phyloP scores from a whole-genome alignment of 495 filamentous ascomycete genomes.

The Hypoxylon fragiforme region DNA sequence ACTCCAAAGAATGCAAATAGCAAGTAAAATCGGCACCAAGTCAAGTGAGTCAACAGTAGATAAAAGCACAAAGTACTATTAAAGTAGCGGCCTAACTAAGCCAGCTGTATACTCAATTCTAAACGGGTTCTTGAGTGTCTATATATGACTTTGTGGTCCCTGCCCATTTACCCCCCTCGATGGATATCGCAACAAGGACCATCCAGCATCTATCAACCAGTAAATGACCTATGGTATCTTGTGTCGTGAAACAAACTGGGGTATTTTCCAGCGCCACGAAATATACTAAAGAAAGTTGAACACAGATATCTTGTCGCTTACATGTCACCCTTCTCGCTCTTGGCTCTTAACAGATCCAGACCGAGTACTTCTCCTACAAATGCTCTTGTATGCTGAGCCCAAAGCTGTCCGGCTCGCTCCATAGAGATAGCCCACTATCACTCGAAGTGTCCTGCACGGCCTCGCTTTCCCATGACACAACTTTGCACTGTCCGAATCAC shows the following conservation, averaged over 20 bases:
- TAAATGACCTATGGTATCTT: slow-evolving; percentile 29
- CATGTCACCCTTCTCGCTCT: not conserved
- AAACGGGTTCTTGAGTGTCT: slow-evolving; percentile 1
- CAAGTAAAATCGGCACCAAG: too few relatives aligned
- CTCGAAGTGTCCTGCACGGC: not conserved
- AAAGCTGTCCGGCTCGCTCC: not conserved
- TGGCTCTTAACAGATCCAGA: not conserved
- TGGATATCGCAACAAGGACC: not conserved
- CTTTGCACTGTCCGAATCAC: not conserved
- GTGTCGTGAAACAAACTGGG: slow-evolving; percentile 15
- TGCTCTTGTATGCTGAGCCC: not conserved
- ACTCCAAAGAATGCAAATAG: too few relatives aligned
- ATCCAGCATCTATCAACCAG: slow-evolving; percentile 14
- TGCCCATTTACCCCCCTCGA: too few relatives aligned
- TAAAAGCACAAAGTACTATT: too few relatives aligned
- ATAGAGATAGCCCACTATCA: not conserved
- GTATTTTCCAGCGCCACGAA: slow-evolving; percentile 25
- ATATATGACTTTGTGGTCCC: slow-evolving; percentile 1
- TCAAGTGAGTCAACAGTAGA: too few relatives aligned
- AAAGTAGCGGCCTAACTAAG: too few relatives aligned
- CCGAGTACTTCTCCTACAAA: not conserved
- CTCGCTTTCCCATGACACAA: not conserved
- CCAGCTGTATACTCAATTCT: too few relatives aligned
- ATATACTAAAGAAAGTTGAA: slow-evolving; percentile 16
- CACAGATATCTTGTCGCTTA: slow-evolving; percentile 9